phyloP scores from a whole-genome alignment of 1,284 basidiomycete genomes.

The Naganishia sp. region DNA sequence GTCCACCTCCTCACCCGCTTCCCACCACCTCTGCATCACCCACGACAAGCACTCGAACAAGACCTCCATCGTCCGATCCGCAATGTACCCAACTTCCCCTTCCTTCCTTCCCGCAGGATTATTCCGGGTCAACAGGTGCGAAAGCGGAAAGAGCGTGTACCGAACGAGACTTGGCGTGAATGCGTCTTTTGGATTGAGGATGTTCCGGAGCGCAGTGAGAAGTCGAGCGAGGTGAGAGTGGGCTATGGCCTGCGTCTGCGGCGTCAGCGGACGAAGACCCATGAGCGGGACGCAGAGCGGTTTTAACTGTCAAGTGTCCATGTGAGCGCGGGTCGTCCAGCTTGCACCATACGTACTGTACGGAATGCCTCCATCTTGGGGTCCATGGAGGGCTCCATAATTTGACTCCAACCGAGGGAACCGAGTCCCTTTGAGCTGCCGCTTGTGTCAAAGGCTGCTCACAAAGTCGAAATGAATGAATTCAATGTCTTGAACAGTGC shows the following conservation, averaged over 20 bases:
- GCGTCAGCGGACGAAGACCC: slow-evolving; percentile 23
- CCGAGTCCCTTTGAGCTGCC: too few relatives aligned
- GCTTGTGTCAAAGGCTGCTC: too few relatives aligned
- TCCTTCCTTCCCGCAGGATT: slow-evolving; percentile 52
- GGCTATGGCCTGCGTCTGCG: slow-evolving; percentile 2
- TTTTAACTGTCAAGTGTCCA: slow-evolving; percentile 23
- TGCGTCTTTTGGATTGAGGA: slow-evolving; percentile 55
- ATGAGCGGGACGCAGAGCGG: slow-evolving; percentile 32
- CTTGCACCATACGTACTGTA: neutral
- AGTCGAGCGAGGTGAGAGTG: slow-evolving; percentile 62
- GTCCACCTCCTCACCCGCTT: slow-evolving; percentile 60
- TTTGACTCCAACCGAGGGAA: neutral
- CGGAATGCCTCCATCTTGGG: slow-evolving; percentile 20
- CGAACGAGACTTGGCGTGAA: slow-evolving; percentile 69
- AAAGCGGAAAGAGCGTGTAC: slow-evolving; percentile 83
- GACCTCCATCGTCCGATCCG: slow-evolving; percentile 76
- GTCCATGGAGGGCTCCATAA: neutral
- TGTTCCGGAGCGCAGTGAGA: slow-evolving; percentile 63
- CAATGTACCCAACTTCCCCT: neutral
- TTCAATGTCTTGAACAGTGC: too few relatives aligned
- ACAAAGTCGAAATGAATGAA: too few relatives aligned
- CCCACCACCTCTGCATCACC: slow-evolving; percentile 76
- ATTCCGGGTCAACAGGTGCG: slow-evolving; percentile 75
- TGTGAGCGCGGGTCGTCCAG: neutral
- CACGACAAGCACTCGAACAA: slow-evolving; percentile 64